These are phyloP conservation scores for Suillus placidus DNA, from an alignment of 768 basidiomycete genomes.

Conservation along the genomic window DNA sequence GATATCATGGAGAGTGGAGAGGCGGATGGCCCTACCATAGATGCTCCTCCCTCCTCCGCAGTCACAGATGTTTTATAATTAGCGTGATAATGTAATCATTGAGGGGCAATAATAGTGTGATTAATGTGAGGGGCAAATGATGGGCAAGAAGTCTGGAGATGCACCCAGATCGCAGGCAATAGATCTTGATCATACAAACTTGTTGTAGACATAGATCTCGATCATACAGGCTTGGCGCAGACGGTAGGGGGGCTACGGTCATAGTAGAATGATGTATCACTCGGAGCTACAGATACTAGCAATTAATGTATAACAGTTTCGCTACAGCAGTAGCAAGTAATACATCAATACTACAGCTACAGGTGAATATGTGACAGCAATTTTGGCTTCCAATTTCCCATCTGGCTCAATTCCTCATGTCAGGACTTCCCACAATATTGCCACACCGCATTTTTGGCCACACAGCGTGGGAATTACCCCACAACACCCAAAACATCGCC, in stretches of 20 bases:
- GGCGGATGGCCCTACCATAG: background rate
- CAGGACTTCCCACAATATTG: too few relatives aligned
- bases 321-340: background rate
- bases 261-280: constrained; percentile 3
- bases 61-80: background rate
- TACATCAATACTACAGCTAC: background rate
- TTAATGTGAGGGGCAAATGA: too few relatives aligned
- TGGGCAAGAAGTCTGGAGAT: background rate
- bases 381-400: too few relatives aligned
- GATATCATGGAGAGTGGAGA: background rate
- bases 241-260: background rate
- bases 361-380: background rate
- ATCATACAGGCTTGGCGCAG: background rate
- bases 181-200: background rate
- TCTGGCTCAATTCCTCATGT: too few relatives aligned
- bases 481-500: too few relatives aligned
- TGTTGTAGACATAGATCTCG: background rate
- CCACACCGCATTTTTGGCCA: too few relatives aligned
- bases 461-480: too few relatives aligned
- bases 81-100: background rate
- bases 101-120: background rate
- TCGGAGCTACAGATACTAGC: too few relatives aligned
- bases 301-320: background rate
- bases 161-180: background rate
- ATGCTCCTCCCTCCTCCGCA: background rate